Conservation (phyloP, 2,329 filamentous ascomycete genomes). For the Phaeosphaeriaceae sp. region DNA sequence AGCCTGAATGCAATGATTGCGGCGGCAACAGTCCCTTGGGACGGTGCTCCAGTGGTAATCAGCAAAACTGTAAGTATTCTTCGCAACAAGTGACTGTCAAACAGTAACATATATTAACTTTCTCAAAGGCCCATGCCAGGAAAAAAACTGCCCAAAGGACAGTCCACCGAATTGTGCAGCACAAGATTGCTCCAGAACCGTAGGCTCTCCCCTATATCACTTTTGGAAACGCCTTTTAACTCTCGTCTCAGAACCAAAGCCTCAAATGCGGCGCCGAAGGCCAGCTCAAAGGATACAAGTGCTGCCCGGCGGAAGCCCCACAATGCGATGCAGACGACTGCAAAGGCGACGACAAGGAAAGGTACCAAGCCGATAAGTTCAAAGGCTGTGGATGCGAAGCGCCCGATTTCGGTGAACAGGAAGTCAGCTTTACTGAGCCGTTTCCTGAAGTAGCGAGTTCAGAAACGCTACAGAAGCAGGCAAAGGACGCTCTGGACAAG, state of each 20-base stretch:
- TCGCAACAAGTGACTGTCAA: too few species aligned
- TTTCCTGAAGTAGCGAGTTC: neutral
- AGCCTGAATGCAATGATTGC: neutral
- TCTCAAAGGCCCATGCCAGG: neutral
- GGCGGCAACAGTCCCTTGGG: neutral
- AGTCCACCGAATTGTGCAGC: neutral
- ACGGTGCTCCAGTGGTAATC: neutral
- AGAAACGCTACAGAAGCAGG: neutral
- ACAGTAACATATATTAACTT: too few species aligned
- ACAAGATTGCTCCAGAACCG: neutral
- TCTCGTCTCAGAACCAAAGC: neutral
- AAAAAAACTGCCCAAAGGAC: neutral
- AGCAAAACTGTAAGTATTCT: neutral
- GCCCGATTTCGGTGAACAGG: neutral
- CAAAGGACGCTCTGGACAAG: neutral
- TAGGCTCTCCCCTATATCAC: neutral
- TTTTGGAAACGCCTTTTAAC: neutral
- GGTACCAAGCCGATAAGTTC: neutral
- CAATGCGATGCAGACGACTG: neutral
- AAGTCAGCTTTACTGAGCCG: neutral
- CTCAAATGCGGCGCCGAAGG: neutral
- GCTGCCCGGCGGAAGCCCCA: neutral
- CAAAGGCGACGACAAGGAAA: neutral
- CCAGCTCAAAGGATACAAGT: neutral
- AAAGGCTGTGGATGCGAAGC: neutral